These are phyloP conservation scores for Chloris gayana DNA, from an alignment of 176 grass and related monocot species.

Conservation along the genomic window DNA sequence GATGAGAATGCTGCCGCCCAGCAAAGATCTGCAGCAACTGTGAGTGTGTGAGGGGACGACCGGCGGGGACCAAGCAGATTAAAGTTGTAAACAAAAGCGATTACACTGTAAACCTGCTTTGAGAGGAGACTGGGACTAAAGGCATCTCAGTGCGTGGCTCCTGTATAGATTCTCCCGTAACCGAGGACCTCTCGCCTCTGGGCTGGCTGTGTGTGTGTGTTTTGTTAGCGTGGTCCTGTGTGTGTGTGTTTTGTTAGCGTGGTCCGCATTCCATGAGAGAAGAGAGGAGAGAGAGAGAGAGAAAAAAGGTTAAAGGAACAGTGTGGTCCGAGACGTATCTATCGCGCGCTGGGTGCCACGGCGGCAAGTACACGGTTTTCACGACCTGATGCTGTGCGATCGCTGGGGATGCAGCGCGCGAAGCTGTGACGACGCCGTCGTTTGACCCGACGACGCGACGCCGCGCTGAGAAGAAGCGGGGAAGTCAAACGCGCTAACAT, in stretches of 20 bases:
- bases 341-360: not conserved
- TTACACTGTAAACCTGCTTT: not conserved
- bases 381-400: not conserved
- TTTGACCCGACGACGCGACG: not conserved
- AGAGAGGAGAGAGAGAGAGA: no score
- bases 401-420: not conserved
- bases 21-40: not conserved
- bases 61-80: not conserved
- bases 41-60: not conserved
- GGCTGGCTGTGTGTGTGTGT: not conserved
- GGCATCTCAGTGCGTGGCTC: not conserved
- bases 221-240: no score
- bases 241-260: not conserved
- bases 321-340: not conserved
- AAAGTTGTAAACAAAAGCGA: not conserved
- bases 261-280: not conserved
- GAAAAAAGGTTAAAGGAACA: not conserved
- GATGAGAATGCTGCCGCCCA: slow-evolving; percentile 4
- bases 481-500: not conserved
- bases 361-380: not conserved
- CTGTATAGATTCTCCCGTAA: not conserved
- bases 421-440: not conserved
- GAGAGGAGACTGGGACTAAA: not conserved
- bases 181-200: not conserved
- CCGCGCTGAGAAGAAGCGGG: not conserved